Evolutionary conservation across 23 red algal genomes (phyloP).

Genomic region (Chondrus crispus): DNA sequence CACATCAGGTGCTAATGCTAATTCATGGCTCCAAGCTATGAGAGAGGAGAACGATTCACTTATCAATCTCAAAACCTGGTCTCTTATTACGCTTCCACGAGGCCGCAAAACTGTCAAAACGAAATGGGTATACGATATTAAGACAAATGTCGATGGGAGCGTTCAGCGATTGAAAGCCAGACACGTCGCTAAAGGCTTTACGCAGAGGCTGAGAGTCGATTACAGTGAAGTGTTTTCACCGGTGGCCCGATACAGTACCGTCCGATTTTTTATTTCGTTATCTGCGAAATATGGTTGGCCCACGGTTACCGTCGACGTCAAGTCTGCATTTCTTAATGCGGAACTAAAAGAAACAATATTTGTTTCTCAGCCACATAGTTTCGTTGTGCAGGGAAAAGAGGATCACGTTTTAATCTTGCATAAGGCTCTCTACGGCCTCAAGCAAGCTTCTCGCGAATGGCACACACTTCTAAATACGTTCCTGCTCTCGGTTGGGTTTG

Average conservation of each 20-base stretch:
- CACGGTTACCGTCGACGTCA: not conserved
- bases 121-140: not conserved
- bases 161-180: not conserved
- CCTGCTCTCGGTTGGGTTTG: not conserved
- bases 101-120: not conserved
- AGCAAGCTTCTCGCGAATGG: slow-evolving; percentile 23
- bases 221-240: not conserved
- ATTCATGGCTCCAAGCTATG: not conserved
- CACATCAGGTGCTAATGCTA: too few species aligned
- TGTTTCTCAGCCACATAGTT: not conserved
- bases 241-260: not conserved
- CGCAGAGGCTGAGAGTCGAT: not conserved
- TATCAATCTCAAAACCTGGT: not conserved
- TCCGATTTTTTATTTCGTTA: not conserved
- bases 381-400: not conserved
- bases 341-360: not conserved
- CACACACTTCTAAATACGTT: not conserved
- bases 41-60: not conserved
- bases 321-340: not conserved
- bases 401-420: not conserved
- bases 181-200: not conserved
- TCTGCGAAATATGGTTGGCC: not conserved
- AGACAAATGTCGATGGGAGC: not conserved
- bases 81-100: not conserved
- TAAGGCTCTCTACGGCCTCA: not conserved